phyloP scores from a whole-genome alignment of 2,329 filamentous ascomycete genomes.

The Pseudogymnoascus sp. region DNA sequence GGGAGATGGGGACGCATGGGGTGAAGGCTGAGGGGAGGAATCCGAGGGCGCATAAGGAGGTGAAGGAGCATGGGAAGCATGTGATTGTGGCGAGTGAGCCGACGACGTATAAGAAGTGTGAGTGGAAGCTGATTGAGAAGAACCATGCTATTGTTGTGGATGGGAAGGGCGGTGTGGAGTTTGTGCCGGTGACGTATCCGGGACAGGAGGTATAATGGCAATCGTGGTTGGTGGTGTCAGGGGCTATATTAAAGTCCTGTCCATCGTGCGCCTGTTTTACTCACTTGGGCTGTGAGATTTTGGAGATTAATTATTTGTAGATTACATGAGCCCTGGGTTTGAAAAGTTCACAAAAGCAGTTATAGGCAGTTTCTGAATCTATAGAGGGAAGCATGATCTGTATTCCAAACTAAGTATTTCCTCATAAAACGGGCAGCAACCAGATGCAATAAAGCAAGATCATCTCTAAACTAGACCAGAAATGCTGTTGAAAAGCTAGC shows the following conservation, averaged over 20 bases:
- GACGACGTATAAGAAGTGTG: constrained; percentile 43
- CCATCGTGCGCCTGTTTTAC: background rate
- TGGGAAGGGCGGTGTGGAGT: constrained; percentile 19
- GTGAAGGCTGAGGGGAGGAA: constrained; percentile 15
- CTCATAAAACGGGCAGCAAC: background rate
- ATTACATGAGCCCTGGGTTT: background rate
- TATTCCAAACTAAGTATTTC: background rate
- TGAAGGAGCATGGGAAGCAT: constrained; percentile 41
- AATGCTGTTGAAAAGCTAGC: no score
- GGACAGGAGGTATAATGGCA: background rate
- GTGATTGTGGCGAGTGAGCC: constrained; percentile 48
- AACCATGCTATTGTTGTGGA: constrained; percentile 40
- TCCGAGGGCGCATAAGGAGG: constrained; percentile 26
- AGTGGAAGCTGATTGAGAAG: constrained; percentile 44
- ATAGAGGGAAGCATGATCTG: background rate
- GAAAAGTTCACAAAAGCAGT: background rate
- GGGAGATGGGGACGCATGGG: constrained; percentile 7
- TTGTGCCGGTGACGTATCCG: background rate
- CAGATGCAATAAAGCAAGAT: background rate
- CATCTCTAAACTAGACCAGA: no score
- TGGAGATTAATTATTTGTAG: background rate
- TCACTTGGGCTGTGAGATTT: background rate
- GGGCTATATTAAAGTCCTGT: background rate
- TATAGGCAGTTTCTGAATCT: background rate
- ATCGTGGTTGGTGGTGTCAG: background rate